Conservation (phyloP, 306 rosid species). For the Carpinus viminea region DNA sequence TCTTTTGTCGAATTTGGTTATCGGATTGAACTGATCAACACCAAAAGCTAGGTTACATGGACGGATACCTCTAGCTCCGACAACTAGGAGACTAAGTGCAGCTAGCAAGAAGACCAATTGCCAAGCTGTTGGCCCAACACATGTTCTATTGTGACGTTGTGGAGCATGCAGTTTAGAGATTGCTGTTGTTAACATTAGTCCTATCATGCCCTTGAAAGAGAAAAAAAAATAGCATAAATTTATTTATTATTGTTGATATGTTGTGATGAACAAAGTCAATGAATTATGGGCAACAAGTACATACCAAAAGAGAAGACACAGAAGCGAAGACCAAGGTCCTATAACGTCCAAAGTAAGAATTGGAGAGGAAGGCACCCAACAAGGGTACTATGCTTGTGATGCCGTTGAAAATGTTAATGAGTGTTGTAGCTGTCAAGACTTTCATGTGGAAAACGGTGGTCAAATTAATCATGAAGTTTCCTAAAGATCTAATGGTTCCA, state of each 20-base stretch:
- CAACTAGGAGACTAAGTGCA: not conserved
- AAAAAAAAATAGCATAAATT: not conserved
- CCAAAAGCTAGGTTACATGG: slow-evolving; percentile 6
- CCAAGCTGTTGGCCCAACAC: not conserved
- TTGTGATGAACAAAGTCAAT: not conserved
- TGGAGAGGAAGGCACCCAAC: not conserved
- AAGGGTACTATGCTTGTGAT: not conserved
- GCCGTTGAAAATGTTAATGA: not conserved
- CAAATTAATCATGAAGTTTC: not conserved
- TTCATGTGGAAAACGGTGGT: not conserved
- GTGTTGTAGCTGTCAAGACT: not conserved
- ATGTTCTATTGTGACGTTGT: not conserved
- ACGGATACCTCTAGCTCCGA: not conserved
- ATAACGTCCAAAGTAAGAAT: slow-evolving; percentile 4
- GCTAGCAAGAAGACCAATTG: not conserved
- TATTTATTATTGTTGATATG: not conserved
- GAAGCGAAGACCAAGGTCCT: not conserved
- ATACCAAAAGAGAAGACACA: not conserved
- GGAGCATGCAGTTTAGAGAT: not conserved
- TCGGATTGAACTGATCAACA: slow-evolving; percentile 2
- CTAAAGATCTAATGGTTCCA: not conserved
- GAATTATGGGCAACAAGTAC: not conserved
- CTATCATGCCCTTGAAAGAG: not conserved
- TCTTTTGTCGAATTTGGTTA: not conserved
- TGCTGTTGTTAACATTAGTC: not conserved